Conservation (phyloP, 225 moss, liverwort and hornwort species). For the Marchantia polymorpha region DNA sequence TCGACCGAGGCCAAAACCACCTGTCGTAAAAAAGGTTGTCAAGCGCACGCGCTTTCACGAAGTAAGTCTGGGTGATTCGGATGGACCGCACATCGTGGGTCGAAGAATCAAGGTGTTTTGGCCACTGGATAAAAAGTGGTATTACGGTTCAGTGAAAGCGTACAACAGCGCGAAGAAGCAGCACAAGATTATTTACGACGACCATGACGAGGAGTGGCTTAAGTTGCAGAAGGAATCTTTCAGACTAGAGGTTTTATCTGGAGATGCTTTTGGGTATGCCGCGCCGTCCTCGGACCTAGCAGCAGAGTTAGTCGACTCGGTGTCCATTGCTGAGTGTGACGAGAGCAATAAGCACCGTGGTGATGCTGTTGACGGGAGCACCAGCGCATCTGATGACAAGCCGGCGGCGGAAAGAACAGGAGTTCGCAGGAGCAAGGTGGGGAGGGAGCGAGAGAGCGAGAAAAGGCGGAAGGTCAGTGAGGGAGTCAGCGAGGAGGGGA, state of each 20-base stretch:
- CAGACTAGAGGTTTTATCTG: constrained; percentile 78
- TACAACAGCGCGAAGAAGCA: constrained; percentile 75
- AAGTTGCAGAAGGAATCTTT: constrained; percentile 92
- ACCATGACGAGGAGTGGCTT: constrained; percentile 96
- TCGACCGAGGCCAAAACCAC: constrained; percentile 63
- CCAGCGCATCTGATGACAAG: constrained; percentile 20
- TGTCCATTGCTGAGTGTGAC: constrained; percentile 7
- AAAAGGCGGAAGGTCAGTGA: constrained; percentile 20
- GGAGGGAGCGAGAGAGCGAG: constrained; percentile 29
- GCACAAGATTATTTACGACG: constrained; percentile 95
- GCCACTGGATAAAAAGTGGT: constrained; percentile 96
- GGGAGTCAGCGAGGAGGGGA: constrained; percentile 22
- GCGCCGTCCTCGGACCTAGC: constrained; percentile 30
- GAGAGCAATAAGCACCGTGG: constrained; percentile 18
- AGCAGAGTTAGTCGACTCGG: constrained; percentile 16
- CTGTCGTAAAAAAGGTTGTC: constrained; percentile 54
- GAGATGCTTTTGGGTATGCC: constrained; percentile 71
- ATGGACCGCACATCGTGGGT: constrained; percentile 86
- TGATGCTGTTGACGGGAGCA: constrained; percentile 25
- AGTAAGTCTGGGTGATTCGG: constrained; percentile 62
- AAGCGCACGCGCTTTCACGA: constrained; percentile 86
- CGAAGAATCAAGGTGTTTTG: constrained; percentile 94
- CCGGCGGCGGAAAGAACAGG: constrained; percentile 24
- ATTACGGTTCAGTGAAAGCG: constrained; percentile 82
- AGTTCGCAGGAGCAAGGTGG: constrained; percentile 40